Conservation (phyloP, 176 grass and related monocot species). For the Calamus simplicifolius region DNA sequence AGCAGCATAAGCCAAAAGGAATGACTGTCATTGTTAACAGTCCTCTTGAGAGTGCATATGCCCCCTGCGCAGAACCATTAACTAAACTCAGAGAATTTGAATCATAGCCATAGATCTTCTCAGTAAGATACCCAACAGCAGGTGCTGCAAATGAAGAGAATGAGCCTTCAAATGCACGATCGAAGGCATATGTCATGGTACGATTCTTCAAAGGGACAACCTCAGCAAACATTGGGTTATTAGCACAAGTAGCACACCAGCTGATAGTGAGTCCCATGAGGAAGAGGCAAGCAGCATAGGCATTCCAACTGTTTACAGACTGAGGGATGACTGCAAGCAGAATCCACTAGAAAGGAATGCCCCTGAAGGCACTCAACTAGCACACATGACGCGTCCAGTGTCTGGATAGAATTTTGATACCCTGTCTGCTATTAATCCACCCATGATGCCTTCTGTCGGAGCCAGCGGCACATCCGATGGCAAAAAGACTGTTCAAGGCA, state of each 20-base stretch:
- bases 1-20: slow-evolving; percentile 69
- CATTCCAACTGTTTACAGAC: slow-evolving; percentile 51
- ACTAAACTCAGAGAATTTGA: slow-evolving; percentile 51
- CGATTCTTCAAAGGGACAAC: slow-evolving; percentile 79
- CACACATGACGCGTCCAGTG: slow-evolving; percentile 74
- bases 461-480: slow-evolving; percentile 67
- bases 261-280: slow-evolving; percentile 85
- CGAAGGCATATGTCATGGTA: slow-evolving; percentile 87
- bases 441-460: slow-evolving; percentile 58
- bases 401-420: slow-evolving; percentile 54
- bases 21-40: slow-evolving; percentile 73
- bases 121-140: slow-evolving; percentile 50
- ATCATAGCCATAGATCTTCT: slow-evolving; percentile 84
- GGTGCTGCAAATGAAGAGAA: slow-evolving; percentile 69
- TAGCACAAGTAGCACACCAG: slow-evolving; percentile 70
- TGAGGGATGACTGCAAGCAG: slow-evolving; percentile 62
- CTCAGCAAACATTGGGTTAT: slow-evolving; percentile 90
- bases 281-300: slow-evolving; percentile 50
- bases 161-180: slow-evolving; percentile 69
- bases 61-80: slow-evolving; percentile 57
- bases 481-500: slow-evolving; percentile 70
- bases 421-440: slow-evolving; percentile 64
- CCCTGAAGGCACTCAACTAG: slow-evolving; percentile 93
- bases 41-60: slow-evolving; percentile 60
- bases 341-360: slow-evolving; percentile 79